Conservation (phyloP, 2,329 filamentous ascomycete genomes). For the Amesomyces nigricolor region DNA sequence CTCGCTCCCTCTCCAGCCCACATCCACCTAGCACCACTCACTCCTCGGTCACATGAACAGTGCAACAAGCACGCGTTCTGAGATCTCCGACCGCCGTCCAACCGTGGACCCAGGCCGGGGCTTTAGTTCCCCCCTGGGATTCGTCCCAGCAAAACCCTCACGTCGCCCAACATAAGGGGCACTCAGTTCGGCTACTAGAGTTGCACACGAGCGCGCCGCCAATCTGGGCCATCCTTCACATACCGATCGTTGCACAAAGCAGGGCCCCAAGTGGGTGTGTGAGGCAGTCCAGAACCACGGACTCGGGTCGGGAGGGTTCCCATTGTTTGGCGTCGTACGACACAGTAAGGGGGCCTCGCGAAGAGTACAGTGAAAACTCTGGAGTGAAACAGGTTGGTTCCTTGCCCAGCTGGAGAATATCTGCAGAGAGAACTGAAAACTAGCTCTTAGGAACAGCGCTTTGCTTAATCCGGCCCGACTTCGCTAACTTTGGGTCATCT, state of each 20-base stretch:
- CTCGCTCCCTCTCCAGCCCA: background rate
- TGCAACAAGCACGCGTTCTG: background rate
- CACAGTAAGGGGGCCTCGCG: background rate
- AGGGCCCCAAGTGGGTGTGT: background rate
- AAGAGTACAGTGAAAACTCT: background rate
- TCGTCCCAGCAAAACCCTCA: too few species aligned
- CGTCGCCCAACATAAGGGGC: too few species aligned
- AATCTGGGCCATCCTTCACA: background rate
- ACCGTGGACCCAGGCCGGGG: background rate
- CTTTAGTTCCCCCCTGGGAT: background rate
- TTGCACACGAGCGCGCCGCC: background rate
- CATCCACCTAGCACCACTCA: background rate
- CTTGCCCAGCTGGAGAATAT: background rate
- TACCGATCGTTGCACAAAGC: background rate
- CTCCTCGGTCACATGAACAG: background rate
- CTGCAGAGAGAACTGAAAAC: background rate
- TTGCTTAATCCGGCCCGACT: slow-evolving; percentile 4
- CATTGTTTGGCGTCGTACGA: too few species aligned
- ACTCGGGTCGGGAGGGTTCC: background rate
- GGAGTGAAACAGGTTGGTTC: background rate
- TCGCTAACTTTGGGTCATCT: background rate
- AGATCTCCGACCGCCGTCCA: background rate
- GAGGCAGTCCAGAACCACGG: background rate
- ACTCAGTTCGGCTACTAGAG: background rate
- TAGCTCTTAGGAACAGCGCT: background rate